These are phyloP conservation scores for Pseudogymnoascus sp. DNA, from an alignment of 2,329 filamentous ascomycete species.

Conservation along the genomic window DNA sequence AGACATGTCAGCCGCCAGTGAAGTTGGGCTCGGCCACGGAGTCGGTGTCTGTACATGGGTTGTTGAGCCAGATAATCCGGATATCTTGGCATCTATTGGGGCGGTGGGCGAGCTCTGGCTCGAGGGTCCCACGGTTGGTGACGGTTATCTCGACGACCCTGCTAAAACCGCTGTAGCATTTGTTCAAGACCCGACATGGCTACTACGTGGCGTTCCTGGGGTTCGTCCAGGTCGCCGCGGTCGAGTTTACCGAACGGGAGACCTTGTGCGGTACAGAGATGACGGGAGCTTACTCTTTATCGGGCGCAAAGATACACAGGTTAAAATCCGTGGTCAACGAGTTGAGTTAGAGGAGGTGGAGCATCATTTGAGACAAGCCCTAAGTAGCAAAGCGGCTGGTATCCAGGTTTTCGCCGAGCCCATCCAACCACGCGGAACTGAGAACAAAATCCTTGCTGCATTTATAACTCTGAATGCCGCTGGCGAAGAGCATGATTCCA, in stretches of 20 bases:
- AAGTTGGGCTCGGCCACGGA: not conserved
- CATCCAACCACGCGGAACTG: not conserved
- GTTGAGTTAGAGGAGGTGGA: conserved; percentile 55
- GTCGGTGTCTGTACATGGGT: conserved; percentile 26
- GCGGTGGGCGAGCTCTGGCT: conserved; percentile 32
- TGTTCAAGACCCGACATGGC: conserved; percentile 27
- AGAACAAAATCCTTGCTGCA: not conserved
- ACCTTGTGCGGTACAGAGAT: conserved; percentile 39
- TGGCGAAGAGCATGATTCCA: not conserved
- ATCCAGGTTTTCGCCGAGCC: not conserved
- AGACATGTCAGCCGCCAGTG: not conserved
- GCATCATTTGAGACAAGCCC: not conserved
- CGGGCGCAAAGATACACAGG: conserved; percentile 55
- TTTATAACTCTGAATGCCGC: not conserved
- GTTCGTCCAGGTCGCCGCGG: not conserved
- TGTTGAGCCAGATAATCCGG: conserved; percentile 31
- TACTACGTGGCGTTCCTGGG: not conserved
- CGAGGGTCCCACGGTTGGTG: conserved; percentile 30
- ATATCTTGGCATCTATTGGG: conserved; percentile 29
- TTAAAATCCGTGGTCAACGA: conserved; percentile 56
- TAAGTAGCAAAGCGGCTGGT: not conserved
- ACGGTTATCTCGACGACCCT: conserved; percentile 33
- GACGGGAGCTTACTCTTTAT: conserved; percentile 53
- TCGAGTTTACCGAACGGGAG: conserved; percentile 26
- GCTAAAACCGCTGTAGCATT: conserved; percentile 30